phyloP scores from a whole-genome alignment of 2,329 filamentous ascomycete species.

The Beauveria pseudobassiana region DNA sequence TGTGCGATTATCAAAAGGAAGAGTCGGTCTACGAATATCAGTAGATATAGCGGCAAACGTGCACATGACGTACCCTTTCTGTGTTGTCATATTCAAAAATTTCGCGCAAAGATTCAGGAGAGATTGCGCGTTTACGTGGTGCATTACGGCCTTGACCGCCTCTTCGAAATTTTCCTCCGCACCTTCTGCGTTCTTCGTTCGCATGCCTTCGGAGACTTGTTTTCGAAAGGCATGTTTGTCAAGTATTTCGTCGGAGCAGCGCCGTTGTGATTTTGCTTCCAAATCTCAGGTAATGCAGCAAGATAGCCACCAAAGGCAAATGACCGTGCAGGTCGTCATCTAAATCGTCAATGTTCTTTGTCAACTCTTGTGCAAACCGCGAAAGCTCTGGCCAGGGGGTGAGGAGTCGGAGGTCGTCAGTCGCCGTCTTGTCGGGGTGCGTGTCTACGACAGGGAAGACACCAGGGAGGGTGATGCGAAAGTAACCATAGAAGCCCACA shows the following conservation, averaged over 20 bases:
- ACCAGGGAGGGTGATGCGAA: slow-evolving; percentile 69
- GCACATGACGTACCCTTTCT: slow-evolving; percentile 37
- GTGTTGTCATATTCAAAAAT: slow-evolving; percentile 63
- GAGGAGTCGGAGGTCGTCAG: slow-evolving; percentile 75
- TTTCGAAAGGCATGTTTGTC: slow-evolving; percentile 81
- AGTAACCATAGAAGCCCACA: slow-evolving; percentile 86
- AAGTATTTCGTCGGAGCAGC: slow-evolving; percentile 63
- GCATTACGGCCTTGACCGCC: slow-evolving; percentile 78
- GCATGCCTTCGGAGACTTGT: slow-evolving; percentile 57
- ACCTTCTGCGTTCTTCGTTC: slow-evolving; percentile 70
- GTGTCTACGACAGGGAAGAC: slow-evolving; percentile 91
- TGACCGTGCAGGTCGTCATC: slow-evolving; percentile 82
- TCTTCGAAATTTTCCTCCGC: slow-evolving; percentile 97
- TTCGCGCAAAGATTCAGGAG: slow-evolving; percentile 62
- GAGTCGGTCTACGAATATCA: slow-evolving; percentile 35
- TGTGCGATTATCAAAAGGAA: slow-evolving; percentile 81
- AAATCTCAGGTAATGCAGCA: slow-evolving; percentile 76
- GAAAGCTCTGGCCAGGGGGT: slow-evolving; percentile 78
- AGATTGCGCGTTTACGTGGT: slow-evolving; percentile 65
- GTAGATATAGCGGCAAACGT: slow-evolving; percentile 8
- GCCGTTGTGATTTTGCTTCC: slow-evolving; percentile 66
- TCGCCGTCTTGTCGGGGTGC: slow-evolving; percentile 81
- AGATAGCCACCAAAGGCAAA: slow-evolving; percentile 75
- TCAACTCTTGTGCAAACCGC: slow-evolving; percentile 59
- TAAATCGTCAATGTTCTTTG: slow-evolving; percentile 60